Evolutionary conservation across 805 yeast species (phyloP).

Genomic region (Saccharomyces mikatae): DNA sequence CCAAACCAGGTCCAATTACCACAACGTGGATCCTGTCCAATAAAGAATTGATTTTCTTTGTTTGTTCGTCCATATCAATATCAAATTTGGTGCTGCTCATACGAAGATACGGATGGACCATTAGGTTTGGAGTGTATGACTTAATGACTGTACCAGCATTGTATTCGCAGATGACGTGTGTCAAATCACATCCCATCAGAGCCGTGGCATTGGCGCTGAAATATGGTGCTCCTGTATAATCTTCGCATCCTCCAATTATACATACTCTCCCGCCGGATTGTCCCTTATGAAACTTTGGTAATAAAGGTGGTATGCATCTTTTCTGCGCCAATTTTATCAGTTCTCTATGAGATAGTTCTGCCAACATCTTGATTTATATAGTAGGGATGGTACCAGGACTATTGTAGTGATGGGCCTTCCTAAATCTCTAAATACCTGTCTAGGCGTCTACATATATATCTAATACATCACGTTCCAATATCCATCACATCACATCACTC

Average conservation of each 20-base stretch:
- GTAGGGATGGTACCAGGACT: neutral
- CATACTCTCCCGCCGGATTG: constrained; percentile 85
- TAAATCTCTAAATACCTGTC: neutral
- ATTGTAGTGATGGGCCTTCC: neutral
- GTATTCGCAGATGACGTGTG: constrained; percentile 81
- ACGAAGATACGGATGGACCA: constrained; percentile 88
- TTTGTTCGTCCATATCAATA: constrained; percentile 36
- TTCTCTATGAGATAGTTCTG: constrained; percentile 31
- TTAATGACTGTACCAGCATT: constrained; percentile 76
- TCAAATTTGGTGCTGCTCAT: constrained; percentile 32
- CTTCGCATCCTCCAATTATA: constrained; percentile 90
- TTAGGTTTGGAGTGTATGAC: constrained; percentile 81
- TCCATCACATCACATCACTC: neutral
- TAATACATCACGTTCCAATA: neutral
- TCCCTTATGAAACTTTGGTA: constrained; percentile 73
- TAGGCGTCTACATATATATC: neutral
- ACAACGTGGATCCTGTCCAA: constrained; percentile 68
- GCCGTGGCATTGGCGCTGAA: constrained; percentile 84
- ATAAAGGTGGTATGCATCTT: constrained; percentile 64
- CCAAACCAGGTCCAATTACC: constrained; percentile 91
- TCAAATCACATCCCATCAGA: constrained; percentile 76
- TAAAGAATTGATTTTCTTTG: constrained; percentile 39
- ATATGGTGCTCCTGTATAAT: constrained; percentile 94
- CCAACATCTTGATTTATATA: neutral
- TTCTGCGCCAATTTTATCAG: constrained; percentile 42